These are phyloP conservation scores for Metarhizium guizhouense DNA, from an alignment of 2,329 filamentous ascomycete genomes.

Conservation along the genomic window DNA sequence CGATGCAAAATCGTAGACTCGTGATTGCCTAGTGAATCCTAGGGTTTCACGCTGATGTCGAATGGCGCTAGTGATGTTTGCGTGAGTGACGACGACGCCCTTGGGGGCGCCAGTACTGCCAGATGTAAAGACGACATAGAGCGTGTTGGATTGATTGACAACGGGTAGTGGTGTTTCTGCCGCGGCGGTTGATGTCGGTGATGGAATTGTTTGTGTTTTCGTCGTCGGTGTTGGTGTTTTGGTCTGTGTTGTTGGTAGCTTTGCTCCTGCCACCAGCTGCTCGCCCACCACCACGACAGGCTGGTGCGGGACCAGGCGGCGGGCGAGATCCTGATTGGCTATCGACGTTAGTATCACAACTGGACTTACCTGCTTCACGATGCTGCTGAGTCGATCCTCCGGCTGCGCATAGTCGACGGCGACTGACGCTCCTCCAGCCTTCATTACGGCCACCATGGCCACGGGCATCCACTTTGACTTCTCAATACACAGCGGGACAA, in stretches of 20 bases:
- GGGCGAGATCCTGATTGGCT: conserved; percentile 11
- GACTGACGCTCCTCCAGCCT: conserved; percentile 19
- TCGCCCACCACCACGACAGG: conserved; percentile 5
- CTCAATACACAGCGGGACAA: conserved; percentile 19
- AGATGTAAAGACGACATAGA: conserved; percentile 12
- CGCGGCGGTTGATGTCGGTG: too few relatives aligned
- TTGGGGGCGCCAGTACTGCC: conserved; percentile 14
- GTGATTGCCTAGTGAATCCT: conserved; percentile 1
- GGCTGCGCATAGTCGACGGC: conserved; percentile 17
- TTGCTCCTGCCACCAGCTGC: conserved; percentile 7
- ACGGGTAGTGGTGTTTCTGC: conserved; percentile 29
- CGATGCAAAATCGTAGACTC: conserved; percentile 7
- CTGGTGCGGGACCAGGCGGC: conserved; percentile 9
- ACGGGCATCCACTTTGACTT: conserved; percentile 18
- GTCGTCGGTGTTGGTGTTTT: not conserved
- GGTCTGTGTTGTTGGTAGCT: not conserved
- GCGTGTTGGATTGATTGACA: not conserved
- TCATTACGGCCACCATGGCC: conserved; percentile 16
- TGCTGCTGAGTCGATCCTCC: conserved; percentile 7
- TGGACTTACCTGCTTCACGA: conserved; percentile 7
- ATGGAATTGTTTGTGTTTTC: too few relatives aligned
- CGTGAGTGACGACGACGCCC: conserved; percentile 10
- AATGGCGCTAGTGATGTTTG: conserved; percentile 6
- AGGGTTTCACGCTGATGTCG: conserved; percentile 1
- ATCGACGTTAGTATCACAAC: conserved; percentile 5